Evolutionary conservation across 208 protist species (phyloP).

Genomic region (Trypanosoma cruzi): DNA sequence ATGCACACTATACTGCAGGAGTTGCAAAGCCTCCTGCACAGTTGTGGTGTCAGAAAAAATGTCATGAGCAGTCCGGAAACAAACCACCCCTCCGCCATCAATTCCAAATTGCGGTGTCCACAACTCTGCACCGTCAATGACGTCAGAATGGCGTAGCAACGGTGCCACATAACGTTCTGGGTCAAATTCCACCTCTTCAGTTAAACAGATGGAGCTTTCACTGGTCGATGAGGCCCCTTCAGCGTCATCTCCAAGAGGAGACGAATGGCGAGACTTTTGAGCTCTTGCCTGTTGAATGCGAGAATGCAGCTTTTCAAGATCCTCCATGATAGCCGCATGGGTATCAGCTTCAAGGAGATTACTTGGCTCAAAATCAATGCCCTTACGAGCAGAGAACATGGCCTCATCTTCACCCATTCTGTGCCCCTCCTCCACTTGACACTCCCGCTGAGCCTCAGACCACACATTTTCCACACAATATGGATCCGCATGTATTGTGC

Average conservation of each 20-base stretch:
- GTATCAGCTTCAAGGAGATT: constrained; percentile 4
- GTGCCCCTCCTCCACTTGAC: constrained; percentile 5
- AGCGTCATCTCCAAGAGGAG: neutral
- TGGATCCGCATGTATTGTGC: constrained; percentile 9
- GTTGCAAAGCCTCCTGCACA: constrained; percentile 23
- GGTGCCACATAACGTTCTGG: constrained; percentile 27
- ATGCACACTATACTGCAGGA: constrained; percentile 26
- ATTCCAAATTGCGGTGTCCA: neutral
- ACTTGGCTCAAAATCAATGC: neutral
- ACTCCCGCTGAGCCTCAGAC: constrained; percentile 13
- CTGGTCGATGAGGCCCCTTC: neutral
- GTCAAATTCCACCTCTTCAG: constrained; percentile 25
- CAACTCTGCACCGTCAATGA: neutral
- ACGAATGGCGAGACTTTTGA: neutral
- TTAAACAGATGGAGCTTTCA: neutral
- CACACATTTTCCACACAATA: constrained; percentile 16
- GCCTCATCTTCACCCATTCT: neutral
- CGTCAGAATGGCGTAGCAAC: neutral
- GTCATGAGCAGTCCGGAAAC: neutral
- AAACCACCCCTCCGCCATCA: neutral
- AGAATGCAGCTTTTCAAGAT: constrained; percentile 20
- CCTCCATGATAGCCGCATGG: constrained; percentile 16
- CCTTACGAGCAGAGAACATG: neutral
- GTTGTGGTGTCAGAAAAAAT: constrained; percentile 24
- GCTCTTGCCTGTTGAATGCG: constrained; percentile 9